Evolutionary conservation across 2,329 filamentous ascomycete species (phyloP).

Genomic region (Penicillium janthinellum): DNA sequence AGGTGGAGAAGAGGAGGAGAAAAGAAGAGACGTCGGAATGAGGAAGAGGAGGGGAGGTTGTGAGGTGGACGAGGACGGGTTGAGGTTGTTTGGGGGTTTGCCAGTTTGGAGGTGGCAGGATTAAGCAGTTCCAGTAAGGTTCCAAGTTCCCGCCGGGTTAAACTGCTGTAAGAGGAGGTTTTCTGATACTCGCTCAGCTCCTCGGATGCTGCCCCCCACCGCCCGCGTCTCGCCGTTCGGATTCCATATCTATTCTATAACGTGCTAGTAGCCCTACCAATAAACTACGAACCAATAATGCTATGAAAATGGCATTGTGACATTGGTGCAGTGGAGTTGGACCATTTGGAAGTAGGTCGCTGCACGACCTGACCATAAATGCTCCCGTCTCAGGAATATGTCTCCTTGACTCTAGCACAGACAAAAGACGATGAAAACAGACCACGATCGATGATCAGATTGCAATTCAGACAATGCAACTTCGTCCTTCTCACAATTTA

Average conservation of each 20-base stretch:
- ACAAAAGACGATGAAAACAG: too few relatives aligned
- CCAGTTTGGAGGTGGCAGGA: neutral
- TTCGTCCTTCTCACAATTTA: neutral
- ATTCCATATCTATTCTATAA: too few relatives aligned
- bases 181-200: neutral
- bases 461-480: too few relatives aligned
- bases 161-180: too few relatives aligned
- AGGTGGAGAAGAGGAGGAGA: constrained; percentile 9
- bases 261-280: too few relatives aligned
- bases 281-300: neutral
- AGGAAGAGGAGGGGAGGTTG: constrained; percentile 7
- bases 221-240: neutral
- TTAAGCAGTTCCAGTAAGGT: neutral
- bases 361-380: neutral
- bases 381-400: too few relatives aligned
- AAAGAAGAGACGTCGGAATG: neutral
- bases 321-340: too few relatives aligned
- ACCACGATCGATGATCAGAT: too few relatives aligned
- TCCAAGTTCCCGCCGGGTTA: too few relatives aligned
- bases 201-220: neutral
- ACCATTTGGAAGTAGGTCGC: neutral
- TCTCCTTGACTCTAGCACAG: too few relatives aligned
- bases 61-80: neutral
- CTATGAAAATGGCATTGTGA: neutral
- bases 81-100: neutral